These are phyloP conservation scores for Septoria petroselini DNA, from an alignment of 2,329 filamentous ascomycete genomes.

Conservation along the genomic window DNA sequence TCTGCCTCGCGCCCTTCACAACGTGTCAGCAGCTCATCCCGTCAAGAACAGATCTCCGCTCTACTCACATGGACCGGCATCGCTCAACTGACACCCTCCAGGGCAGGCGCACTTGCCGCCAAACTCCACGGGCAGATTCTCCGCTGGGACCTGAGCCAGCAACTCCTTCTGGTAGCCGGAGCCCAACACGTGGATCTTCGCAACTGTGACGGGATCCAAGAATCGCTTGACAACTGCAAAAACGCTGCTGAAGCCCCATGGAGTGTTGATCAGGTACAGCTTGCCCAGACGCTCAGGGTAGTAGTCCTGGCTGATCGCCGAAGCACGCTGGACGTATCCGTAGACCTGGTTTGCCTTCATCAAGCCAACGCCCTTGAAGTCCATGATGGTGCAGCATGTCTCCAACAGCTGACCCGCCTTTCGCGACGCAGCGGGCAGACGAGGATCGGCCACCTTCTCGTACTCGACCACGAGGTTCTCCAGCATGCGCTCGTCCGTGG, in stretches of 20 bases:
- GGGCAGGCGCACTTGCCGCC: constrained; percentile 79
- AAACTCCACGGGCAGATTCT: constrained; percentile 85
- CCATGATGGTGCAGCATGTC: constrained; percentile 98
- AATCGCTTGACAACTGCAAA: constrained; percentile 88
- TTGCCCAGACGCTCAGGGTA: constrained; percentile 96
- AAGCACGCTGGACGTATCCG: constrained; percentile 79
- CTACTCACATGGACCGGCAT: constrained; percentile 73
- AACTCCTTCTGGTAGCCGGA: constrained; percentile 78
- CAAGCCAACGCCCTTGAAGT: constrained; percentile 89
- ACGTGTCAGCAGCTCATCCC: constrained; percentile 18
- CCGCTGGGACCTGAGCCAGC: constrained; percentile 75
- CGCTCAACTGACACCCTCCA: constrained; percentile 80
- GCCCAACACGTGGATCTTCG: constrained; percentile 92
- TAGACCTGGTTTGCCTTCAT: constrained; percentile 79
- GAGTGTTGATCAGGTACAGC: constrained; percentile 96
- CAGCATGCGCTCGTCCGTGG: constrained; percentile 87
- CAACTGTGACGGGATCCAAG: constrained; percentile 92
- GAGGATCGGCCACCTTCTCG: constrained; percentile 89
- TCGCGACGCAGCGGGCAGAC: constrained; percentile 91
- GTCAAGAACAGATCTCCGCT: not conserved
- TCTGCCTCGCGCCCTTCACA: constrained; percentile 59
- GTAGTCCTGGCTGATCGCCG: constrained; percentile 94
- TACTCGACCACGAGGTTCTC: constrained; percentile 96
- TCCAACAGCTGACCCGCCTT: constrained; percentile 86
- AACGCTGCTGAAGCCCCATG: constrained; percentile 86